Percentiles rank a stretch among this genome's conserved stretches.
Conservation (phyloP, 768 basidiomycete genomes). For the Asterophora lycoperdoides region DNA sequence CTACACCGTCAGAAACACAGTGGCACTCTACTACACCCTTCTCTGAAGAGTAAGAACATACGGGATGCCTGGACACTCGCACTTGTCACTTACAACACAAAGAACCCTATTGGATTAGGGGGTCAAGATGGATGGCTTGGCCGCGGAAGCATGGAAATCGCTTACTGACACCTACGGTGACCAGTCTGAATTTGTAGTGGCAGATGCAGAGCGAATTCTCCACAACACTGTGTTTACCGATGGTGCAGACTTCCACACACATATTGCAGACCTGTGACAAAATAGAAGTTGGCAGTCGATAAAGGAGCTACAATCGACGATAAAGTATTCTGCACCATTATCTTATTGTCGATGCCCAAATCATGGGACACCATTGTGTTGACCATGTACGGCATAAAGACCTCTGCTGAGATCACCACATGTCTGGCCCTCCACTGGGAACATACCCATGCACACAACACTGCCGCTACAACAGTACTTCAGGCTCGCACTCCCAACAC, state of each 20-base stretch:
- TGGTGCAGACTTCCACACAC: conserved; percentile 9
- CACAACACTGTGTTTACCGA: conserved; percentile 8
- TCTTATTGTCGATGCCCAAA: conserved; percentile 13
- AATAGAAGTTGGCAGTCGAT: conserved; percentile 13
- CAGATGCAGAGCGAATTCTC: conserved; percentile 5
- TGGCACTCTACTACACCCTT: not conserved
- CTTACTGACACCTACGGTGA: not conserved
- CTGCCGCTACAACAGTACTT: not conserved
- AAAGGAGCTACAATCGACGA: conserved; percentile 17
- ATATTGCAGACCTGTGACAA: conserved; percentile 14
- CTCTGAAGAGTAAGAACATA: not conserved
- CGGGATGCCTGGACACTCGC: not conserved
- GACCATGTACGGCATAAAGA: conserved; percentile 2
- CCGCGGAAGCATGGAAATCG: conserved; percentile 6
- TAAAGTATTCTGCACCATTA: conserved; percentile 12
- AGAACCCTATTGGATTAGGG: conserved; percentile 17
- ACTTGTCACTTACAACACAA: conserved; percentile 7
- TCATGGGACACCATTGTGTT: conserved; percentile 15
- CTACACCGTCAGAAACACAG: not conserved
- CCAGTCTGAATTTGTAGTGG: conserved; percentile 6
- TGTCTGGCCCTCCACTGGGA: conserved; percentile 1
- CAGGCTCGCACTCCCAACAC: not conserved
- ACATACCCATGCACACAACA: not conserved
- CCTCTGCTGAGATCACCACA: conserved; percentile 5
- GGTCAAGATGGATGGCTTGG: conserved; percentile 10